Evolutionary conservation across 108 stramenopile species (phyloP), one percentile per base, ranked within the genome.

Genomic region (Skeletonema potamos): DNA sequence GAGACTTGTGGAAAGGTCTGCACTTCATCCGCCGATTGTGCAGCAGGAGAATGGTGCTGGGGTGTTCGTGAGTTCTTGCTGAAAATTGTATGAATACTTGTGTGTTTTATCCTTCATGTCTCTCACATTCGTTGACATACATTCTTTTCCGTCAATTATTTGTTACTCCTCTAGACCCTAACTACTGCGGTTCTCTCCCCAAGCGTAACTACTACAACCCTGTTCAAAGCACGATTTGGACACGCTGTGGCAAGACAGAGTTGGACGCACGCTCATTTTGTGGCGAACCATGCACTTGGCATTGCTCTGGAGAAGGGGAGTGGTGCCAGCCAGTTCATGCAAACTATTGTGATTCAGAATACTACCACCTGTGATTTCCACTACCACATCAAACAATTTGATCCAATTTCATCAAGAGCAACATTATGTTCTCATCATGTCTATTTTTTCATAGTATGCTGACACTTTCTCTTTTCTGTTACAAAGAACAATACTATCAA

Each of bases 101-200:
- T n/a, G n/a, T n/a, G n/a, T n/a, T n/a, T n/a, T n/a, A n/a, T n/a
- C n/a, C n/a, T n/a, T n/a, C n/a, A n/a, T n/a, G n/a, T n/a, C n/a
- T n/a, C n/a, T n/a, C n/a, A n/a, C n/a, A n/a, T n/a, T n/a, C n/a
- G n/a, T n/a, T n/a, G n/a, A n/a, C n/a, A n/a, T n/a, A n/a, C n/a
- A n/a, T n/a, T n/a, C n/a, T n/a, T n/a, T n/a, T n/a, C n/a, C n/a
- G n/a, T n/a, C n/a, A n/a, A n/a, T n/a, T n/a, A n/a, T n/a, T n/a
- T n/a, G n/a, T n/a, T n/a, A n/a, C n/a, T n/a, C n/a, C n/a, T n/a
- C n/a, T n/a, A n/a, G n/a, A 41, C n/a, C 32, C 68, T 7, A 69
- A 69, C 32, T 69, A 69, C 36, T 69, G 68, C 22, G 58, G 34
- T 58, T 60, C 66, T 28, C 18, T 66, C 8, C 59, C 66, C 56